Evolutionary conservation across 345 rosid genomes (phyloP), one percentile per base, ranked within the genome.

Genomic region (Camelina neglecta): DNA sequence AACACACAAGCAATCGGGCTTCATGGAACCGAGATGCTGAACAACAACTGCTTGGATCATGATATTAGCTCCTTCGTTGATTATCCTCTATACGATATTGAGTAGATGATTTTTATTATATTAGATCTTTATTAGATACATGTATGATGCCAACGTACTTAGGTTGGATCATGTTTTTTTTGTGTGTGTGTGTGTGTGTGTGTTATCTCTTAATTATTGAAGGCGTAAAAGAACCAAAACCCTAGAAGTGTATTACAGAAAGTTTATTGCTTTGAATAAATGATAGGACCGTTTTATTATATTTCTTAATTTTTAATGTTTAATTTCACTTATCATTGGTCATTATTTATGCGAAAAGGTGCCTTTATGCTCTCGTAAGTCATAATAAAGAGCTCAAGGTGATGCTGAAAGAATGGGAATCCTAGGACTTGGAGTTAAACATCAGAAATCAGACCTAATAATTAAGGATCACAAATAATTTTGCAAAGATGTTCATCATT

Each of bases 401-500:
- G 64, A 76, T 20, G 79, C 54, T 49, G 79, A 75, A 60, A 60
- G 16, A 21, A 75, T 60, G 74, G 56, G 74, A 69, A 75, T 75
- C 74, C 69, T 60, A 68, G 29, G 62, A 68, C 75, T 61, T 61
- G 60, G 31, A 29, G 31, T 4, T 29, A 29, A 29, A 29, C 31
- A 29, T 29, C 5, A 29, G 31, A 9, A 33, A 39, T 10, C 44
- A 39, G 44, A 39, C 44, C 44, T 39, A 39, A 39, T 39, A 2
- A 3, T 0, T 11, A 4, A 42, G 15, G 47, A 42, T 42, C 47
- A 42, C 13, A 11, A 42, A 11, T 11, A 11, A 4, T 42, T 11
- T 13, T 42, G 11, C 47, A 42, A 42, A 42, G 47, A 42, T 41
- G 45, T 41, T 41, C 45, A 41, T 41, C 15, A 41, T 41, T 41